Percentiles rank a stretch among this genome's conserved stretches.
Evolutionary conservation across 2,329 filamentous ascomycete genomes (phyloP).

Genomic region (Trichoderma semiorbis): DNA sequence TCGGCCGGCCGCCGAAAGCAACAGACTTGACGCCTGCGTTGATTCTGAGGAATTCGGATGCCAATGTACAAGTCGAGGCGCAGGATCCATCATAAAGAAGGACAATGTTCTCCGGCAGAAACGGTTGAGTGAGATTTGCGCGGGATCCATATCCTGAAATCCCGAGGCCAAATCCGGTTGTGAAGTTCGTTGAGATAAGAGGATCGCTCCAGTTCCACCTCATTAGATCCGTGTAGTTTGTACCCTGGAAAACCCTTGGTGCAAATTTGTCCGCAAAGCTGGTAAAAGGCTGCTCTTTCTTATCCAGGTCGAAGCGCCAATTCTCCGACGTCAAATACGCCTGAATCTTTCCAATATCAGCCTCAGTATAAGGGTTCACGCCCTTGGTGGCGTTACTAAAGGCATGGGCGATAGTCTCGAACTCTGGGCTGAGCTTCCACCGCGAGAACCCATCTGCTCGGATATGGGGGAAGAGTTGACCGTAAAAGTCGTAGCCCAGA

Average conservation of each 20-base stretch:
- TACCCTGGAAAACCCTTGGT: constrained; percentile 41
- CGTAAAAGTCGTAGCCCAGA: constrained; percentile 61
- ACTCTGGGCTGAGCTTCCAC: constrained; percentile 40
- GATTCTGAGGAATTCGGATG: constrained; percentile 51
- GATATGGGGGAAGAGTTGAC: constrained; percentile 47
- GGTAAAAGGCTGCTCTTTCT: constrained; percentile 47
- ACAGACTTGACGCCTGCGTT: constrained; percentile 51
- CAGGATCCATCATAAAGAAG: constrained; percentile 59
- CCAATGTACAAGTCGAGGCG: constrained; percentile 56
- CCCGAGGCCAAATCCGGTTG: constrained; percentile 19
- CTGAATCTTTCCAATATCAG: background rate
- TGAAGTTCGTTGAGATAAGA: constrained; percentile 39
- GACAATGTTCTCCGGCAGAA: constrained; percentile 55
- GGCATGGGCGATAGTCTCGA: constrained; percentile 43
- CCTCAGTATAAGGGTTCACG: constrained; percentile 35
- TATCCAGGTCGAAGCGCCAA: constrained; percentile 28
- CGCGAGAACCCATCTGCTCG: constrained; percentile 35
- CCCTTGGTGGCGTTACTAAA: constrained; percentile 42
- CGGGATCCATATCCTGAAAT: constrained; percentile 46
- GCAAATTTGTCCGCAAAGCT: constrained; percentile 46
- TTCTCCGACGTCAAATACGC: background rate
- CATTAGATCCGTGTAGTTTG: constrained; percentile 52
- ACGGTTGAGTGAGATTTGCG: constrained; percentile 44
- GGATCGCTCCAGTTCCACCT: constrained; percentile 48
- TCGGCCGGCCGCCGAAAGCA: constrained; percentile 49